phyloP scores from a whole-genome alignment of 805 yeast genomes.

The Monosporozyma servazzii region DNA sequence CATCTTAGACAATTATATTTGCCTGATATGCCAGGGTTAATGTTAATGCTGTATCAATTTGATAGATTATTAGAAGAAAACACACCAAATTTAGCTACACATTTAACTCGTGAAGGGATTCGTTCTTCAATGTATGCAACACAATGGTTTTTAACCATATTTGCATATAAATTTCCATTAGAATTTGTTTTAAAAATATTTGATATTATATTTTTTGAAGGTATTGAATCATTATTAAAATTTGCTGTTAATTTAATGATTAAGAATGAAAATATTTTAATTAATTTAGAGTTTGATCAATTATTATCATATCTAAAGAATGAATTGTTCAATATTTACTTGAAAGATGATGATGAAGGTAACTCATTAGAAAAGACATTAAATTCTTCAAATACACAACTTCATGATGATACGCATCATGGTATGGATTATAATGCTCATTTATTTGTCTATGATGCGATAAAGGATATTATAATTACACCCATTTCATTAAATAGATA shows the following conservation, averaged over 20 bases:
- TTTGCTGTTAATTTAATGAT: slow-evolving; percentile 76
- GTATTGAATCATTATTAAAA: slow-evolving; percentile 75
- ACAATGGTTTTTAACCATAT: slow-evolving; percentile 93
- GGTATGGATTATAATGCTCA: slow-evolving; percentile 50
- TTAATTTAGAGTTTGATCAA: slow-evolving; percentile 63
- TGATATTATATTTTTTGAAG: slow-evolving; percentile 86
- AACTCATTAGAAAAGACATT: slow-evolving; percentile 2
- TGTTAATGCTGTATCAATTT: slow-evolving; percentile 76
- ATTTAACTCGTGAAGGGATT: slow-evolving; percentile 77
- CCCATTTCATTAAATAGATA: slow-evolving; percentile 69
- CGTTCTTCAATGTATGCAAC: slow-evolving; percentile 93
- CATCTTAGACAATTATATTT: slow-evolving; percentile 67
- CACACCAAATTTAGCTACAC: slow-evolving; percentile 63
- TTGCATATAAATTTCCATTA: slow-evolving; percentile 90
- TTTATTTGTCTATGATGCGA: slow-evolving; percentile 69
- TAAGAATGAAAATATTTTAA: slow-evolving; percentile 50
- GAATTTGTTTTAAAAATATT: slow-evolving; percentile 79
- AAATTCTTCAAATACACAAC: slow-evolving; percentile 1
- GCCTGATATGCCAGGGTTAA: slow-evolving; percentile 92
- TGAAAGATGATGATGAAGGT: slow-evolving; percentile 30
- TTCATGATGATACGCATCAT: slow-evolving; percentile 2
- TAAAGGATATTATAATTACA: slow-evolving; percentile 51
- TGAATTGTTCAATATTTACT: slow-evolving; percentile 62
- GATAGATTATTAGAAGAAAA: slow-evolving; percentile 76
- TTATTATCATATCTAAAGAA: slow-evolving; percentile 72